Conservation (phyloP, 2,329 filamentous ascomycete genomes). For the Xylariaceae sp. region DNA sequence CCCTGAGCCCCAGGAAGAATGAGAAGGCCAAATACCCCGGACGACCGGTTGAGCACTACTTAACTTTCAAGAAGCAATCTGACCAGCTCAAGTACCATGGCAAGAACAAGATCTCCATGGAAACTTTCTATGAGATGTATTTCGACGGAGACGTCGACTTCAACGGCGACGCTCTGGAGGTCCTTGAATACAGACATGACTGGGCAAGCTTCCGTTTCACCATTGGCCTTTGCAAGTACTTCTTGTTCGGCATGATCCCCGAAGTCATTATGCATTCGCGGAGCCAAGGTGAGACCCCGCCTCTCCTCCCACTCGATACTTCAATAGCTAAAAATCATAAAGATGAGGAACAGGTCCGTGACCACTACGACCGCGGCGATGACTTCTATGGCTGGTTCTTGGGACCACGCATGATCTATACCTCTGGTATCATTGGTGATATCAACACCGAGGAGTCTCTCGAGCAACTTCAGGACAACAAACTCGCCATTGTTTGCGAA, state of each 20-base stretch:
- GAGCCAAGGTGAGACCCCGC: slow-evolving; percentile 61
- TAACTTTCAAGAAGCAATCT: slow-evolving; percentile 67
- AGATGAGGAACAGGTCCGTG: slow-evolving; percentile 97
- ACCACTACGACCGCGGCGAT: slow-evolving; percentile 96
- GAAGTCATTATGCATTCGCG: slow-evolving; percentile 91
- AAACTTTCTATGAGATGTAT: slow-evolving; percentile 97
- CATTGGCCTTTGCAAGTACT: slow-evolving; percentile 75
- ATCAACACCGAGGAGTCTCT: slow-evolving; percentile 81
- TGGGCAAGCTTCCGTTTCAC: slow-evolving; percentile 96
- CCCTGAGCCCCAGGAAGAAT: slow-evolving; percentile 81
- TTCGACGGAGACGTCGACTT: slow-evolving; percentile 92
- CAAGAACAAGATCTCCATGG: slow-evolving; percentile 76
- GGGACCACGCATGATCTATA: slow-evolving; percentile 98
- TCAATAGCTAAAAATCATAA: slow-evolving; percentile 11
- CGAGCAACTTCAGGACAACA: slow-evolving; percentile 97
- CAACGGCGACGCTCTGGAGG: slow-evolving; percentile 86
- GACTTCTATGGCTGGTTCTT: slow-evolving; percentile 99
- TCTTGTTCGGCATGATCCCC: slow-evolving; percentile 80
- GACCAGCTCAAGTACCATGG: slow-evolving; percentile 65
- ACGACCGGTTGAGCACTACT: slow-evolving; percentile 84
- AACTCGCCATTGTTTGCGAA: slow-evolving; percentile 89
- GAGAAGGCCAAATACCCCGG: slow-evolving; percentile 86
- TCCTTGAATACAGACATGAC: slow-evolving; percentile 91
- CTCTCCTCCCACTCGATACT: slow-evolving; percentile 2
- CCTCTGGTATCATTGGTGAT: slow-evolving; percentile 88